These are phyloP conservation scores for Ogataea corticis DNA, from an alignment of 805 yeast species.

Conservation along the genomic window DNA sequence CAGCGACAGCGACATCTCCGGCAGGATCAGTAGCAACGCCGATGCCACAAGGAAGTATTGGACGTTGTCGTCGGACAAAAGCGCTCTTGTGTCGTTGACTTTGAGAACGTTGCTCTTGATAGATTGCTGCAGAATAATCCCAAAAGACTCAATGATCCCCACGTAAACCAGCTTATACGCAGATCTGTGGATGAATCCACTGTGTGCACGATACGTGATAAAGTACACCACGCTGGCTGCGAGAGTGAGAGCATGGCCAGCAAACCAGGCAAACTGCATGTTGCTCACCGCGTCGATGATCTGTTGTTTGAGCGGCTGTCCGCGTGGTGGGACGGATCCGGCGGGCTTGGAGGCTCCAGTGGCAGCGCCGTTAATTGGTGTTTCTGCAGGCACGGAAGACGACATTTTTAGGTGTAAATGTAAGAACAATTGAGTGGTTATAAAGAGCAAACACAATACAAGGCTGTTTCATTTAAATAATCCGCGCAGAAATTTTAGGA, in stretches of 20 bases:
- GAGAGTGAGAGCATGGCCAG: constrained; percentile 54
- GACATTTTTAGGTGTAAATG: constrained; percentile 7
- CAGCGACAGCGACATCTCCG: constrained; percentile 59
- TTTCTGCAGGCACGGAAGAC: constrained; percentile 7
- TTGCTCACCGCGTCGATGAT: constrained; percentile 35
- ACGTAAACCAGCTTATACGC: constrained; percentile 62
- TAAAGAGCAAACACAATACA: constrained; percentile 1
- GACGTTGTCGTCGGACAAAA: constrained; percentile 43
- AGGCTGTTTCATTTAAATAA: constrained; percentile 2
- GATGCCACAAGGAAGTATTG: constrained; percentile 66
- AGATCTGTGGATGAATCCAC: constrained; percentile 35
- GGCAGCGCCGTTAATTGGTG: constrained; percentile 2
- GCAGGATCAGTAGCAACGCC: constrained; percentile 56
- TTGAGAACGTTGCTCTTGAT: constrained; percentile 37
- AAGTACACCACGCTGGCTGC: constrained; percentile 41
- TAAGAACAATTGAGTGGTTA: neutral
- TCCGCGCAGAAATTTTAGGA: constrained; percentile 6
- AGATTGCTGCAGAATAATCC: constrained; percentile 69
- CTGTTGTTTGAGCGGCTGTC: constrained; percentile 13
- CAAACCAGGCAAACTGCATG: constrained; percentile 77
- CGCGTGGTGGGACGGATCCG: neutral
- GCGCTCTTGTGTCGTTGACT: constrained; percentile 20
- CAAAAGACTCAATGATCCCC: constrained; percentile 72
- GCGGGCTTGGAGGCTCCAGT: too few relatives aligned
- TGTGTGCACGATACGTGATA: constrained; percentile 33